Conservation (phyloP, 2,329 filamentous ascomycete genomes). For the Colletotrichum scovillei region DNA sequence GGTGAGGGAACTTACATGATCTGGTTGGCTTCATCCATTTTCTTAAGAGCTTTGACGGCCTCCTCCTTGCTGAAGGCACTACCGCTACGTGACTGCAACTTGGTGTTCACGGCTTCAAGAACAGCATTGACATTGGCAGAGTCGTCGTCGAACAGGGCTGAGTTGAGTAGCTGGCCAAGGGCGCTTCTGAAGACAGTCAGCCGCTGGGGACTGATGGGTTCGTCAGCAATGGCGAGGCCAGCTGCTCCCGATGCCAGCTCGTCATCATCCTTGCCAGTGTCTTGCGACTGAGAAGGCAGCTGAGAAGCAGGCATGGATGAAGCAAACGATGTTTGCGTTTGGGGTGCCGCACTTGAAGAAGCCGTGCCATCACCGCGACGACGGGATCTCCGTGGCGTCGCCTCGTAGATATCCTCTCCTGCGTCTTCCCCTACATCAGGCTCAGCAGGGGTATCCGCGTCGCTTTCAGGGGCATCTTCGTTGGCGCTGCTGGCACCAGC, state of each 20-base stretch:
- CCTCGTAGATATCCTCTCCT: slow-evolving; percentile 60
- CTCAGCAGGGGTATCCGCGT: slow-evolving; percentile 53
- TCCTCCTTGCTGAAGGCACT: slow-evolving; percentile 77
- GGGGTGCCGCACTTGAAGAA: slow-evolving; percentile 51
- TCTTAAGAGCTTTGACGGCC: slow-evolving; percentile 79
- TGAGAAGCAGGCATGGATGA: slow-evolving; percentile 85
- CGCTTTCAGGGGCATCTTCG: slow-evolving; percentile 57
- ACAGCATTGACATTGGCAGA: slow-evolving; percentile 80
- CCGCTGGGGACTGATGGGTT: slow-evolving; percentile 70
- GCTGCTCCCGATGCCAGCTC: slow-evolving; percentile 56
- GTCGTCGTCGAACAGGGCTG: slow-evolving; percentile 88
- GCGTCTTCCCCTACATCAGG: slow-evolving; percentile 55
- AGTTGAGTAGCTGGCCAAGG: slow-evolving; percentile 85
- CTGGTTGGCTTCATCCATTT: slow-evolving; percentile 85
- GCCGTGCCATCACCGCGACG: slow-evolving; percentile 45
- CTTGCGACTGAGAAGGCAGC: slow-evolving; percentile 59
- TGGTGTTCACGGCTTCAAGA: slow-evolving; percentile 81
- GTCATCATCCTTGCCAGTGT: slow-evolving; percentile 56
- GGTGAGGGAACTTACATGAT: slow-evolving; percentile 79
- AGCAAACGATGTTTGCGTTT: slow-evolving; percentile 73
- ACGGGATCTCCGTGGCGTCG: slow-evolving; percentile 55
- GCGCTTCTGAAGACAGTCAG: slow-evolving; percentile 81
- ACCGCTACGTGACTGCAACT: slow-evolving; percentile 64
- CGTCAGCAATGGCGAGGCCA: slow-evolving; percentile 53
- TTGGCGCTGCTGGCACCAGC: slow-evolving; percentile 42